Evolutionary conservation across 2,329 filamentous ascomycete genomes (phyloP), one percentile per base, ranked within the genome.

Genomic region (Seiridium cupressi): DNA sequence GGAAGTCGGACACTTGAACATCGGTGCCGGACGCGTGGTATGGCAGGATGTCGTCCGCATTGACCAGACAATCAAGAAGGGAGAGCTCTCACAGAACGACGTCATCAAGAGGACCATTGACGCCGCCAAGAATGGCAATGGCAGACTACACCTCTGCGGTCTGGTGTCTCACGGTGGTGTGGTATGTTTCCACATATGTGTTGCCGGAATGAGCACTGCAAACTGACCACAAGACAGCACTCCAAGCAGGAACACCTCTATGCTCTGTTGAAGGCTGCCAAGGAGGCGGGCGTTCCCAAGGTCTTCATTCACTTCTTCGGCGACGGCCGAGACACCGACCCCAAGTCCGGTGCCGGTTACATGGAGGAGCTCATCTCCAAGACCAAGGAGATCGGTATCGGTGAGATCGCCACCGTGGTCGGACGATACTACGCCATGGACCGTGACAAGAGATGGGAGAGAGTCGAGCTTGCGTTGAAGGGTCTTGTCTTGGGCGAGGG

Each of bases 221-320:
- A 57, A 51, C 67, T 69, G 55, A 68, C 62, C 7, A 7, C 40
- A 26, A 9, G 31, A 44, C 57, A 89, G 86, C 95, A 99, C 83
- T 88, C 93, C 66, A 96, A 99, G 82, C 96, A 97, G 81, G 89
- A 90, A 64, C 95, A 99, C 76, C 84, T 99, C 61, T 91, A 95
- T 72, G 89, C 88, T 60, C 86, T 99, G 44, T 86, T 99, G 66
- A 86, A 90, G 76, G 91, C 95, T 44, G 95, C 95, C 72, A 97
- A 97, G 84, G 89, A 91, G 70, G 88, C 91, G 72, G 87, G 86
- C 53, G 86, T 99, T 40, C 92, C 93, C 68, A 84, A 98, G 71
- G 93, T 99, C 70, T 98, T 90, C 82, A 96, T 99, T 73, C 95
- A 99, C 85, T 98, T 98, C 86, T 98, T 99, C 74, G 95, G 92